Conservation (phyloP, 2,329 filamentous ascomycete genomes). For the Aspergillus sp. region DNA sequence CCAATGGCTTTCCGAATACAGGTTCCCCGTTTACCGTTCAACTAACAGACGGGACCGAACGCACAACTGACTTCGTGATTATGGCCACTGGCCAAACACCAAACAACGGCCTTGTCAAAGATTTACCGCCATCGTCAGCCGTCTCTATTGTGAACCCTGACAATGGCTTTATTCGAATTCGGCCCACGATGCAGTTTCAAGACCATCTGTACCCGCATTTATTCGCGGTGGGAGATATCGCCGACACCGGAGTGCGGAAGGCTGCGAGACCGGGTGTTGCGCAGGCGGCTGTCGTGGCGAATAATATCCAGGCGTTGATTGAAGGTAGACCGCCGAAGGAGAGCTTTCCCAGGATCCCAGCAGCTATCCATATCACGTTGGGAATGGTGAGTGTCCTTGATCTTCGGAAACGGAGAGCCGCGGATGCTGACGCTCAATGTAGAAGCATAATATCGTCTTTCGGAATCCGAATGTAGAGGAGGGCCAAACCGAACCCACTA, state of each 20-base stretch:
- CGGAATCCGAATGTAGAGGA: constrained; percentile 28
- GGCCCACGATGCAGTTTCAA: constrained; percentile 26
- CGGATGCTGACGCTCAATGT: constrained; percentile 1
- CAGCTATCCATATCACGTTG: constrained; percentile 27
- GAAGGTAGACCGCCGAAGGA: constrained; percentile 19
- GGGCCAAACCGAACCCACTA: constrained; percentile 26
- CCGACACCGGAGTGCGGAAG: constrained; percentile 29
- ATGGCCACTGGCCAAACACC: constrained; percentile 43
- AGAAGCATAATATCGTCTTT: constrained; percentile 33
- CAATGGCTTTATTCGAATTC: constrained; percentile 27
- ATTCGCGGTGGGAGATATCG: constrained; percentile 30
- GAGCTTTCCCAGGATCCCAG: constrained; percentile 19
- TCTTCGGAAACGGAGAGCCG: background rate
- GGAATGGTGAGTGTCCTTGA: constrained; percentile 21
- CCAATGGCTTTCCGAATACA: constrained; percentile 19
- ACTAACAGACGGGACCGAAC: constrained; percentile 22
- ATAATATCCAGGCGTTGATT: constrained; percentile 27
- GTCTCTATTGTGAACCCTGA: constrained; percentile 24
- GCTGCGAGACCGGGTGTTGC: constrained; percentile 25
- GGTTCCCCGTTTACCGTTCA: constrained; percentile 19
- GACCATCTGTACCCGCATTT: constrained; percentile 24
- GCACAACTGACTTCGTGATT: constrained; percentile 36
- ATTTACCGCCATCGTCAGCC: constrained; percentile 18
- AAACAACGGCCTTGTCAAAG: constrained; percentile 34
- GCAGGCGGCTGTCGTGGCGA: constrained; percentile 26